Base-by-base conservation (phyloP, 2,329 filamentous ascomycete species). In the Fusarium devonianum region DNA sequence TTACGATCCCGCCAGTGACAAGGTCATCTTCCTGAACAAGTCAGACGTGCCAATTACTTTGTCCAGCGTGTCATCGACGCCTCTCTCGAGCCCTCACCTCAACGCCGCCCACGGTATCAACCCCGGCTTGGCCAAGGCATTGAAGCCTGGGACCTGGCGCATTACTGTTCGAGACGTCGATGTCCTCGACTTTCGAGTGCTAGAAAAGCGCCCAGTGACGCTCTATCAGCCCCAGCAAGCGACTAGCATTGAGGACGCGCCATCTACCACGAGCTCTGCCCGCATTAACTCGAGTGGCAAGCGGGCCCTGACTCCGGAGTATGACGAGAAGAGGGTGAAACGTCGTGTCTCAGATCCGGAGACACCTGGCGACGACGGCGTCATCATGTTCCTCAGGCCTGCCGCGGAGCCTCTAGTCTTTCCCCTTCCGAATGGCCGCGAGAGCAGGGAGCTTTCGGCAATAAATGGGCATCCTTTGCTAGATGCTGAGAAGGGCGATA, bases 1-100 rank as follows among this genome's bases (percentile, higher is more conserved):
- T 60, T 84, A 84, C 58, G 79, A 84, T 65, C 81, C 82, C 12
- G 72, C 76, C 54, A 83, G 81, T 68, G 81, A 84, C 64, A 78
- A 79, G 65, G 75, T 82, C 58, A 81, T 84, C 49, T 75, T 84
- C 18, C 66, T 77, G 40, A 85, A 84, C 66, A 75, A 73, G 48
- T 83, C 81, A 12, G 78, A 83, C 26, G 72, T 78, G 2, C 81
- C 81, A 32, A 78, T 84, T 43, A 70, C 71, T 17, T 70, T 85
- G 21, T 73, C 75, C 14, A 73, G 76, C 41, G 62, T 78, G 41
- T 79, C 77, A 14, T 70, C 74, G 47, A 67, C 69, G 21, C 68
- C 72, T 3, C 56, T 67, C 12, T 69, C 70, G 23, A 76, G 69
- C 51, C 73, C 67, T 57, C 57, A 70, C n/a, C 65, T 74, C 53